Evolutionary conservation across 1,284 basidiomycete species (phyloP).

Genomic region (Peniophora sp.): DNA sequence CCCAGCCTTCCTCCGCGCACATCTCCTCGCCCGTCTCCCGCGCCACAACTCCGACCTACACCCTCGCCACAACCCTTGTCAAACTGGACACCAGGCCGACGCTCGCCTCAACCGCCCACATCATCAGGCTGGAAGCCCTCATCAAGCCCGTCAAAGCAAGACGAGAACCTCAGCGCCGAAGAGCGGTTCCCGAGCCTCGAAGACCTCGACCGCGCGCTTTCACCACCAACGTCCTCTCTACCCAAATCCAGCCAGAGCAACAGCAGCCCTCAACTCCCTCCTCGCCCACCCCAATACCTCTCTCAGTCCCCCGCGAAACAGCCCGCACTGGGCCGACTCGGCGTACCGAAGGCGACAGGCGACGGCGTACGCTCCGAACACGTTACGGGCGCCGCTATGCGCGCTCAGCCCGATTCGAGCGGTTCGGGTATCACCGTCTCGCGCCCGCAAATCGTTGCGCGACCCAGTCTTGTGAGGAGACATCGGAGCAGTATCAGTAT

Average conservation of each 20-base stretch:
- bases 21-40: constrained; percentile 20
- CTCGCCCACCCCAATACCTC: background rate
- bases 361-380: constrained; percentile 37
- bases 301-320: background rate
- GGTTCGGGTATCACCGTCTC: constrained; percentile 1
- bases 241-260: constrained; percentile 5
- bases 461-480: constrained; percentile 30
- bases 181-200: constrained; percentile 72
- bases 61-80: constrained; percentile 26
- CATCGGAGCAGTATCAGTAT: constrained; percentile 34
- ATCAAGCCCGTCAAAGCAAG: constrained; percentile 11
- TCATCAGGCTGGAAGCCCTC: constrained; percentile 11
- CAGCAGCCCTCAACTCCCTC: background rate
- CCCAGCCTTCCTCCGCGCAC: constrained; percentile 2
- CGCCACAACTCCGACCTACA: constrained; percentile 44
- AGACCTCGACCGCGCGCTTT: constrained; percentile 62
- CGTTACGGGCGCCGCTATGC: constrained; percentile 47
- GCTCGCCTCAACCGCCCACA: constrained; percentile 11
- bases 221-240: constrained; percentile 12
- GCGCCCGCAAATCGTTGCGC: constrained; percentile 12
- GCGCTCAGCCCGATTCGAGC: constrained; percentile 18
- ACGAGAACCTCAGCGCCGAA: constrained; percentile 42
- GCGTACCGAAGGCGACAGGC: background rate
- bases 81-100: constrained; percentile 16
- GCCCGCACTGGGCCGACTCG: constrained; percentile 4